Conservation (phyloP, 2,329 filamentous ascomycete genomes). For the Penicillium sp. region DNA sequence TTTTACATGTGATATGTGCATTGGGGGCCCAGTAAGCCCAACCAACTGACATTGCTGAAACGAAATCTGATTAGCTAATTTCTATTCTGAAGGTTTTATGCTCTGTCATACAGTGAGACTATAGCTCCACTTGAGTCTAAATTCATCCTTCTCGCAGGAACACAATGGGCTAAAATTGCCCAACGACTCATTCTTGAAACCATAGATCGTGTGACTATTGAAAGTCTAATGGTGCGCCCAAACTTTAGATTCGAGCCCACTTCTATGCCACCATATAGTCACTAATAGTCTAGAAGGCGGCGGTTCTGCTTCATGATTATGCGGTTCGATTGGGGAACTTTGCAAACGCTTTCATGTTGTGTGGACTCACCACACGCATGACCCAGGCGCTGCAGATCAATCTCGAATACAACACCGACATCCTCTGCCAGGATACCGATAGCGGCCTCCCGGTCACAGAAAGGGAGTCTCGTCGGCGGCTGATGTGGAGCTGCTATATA, state of each 20-base stretch:
- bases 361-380: conserved; percentile 31
- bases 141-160: conserved; percentile 15
- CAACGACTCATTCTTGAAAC: conserved; percentile 22
- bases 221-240: conserved; percentile 24
- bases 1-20: conserved; percentile 23
- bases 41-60: not conserved
- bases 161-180: conserved; percentile 18
- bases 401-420: conserved; percentile 32
- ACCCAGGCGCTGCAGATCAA: conserved; percentile 34
- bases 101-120: conserved; percentile 18
- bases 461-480: conserved; percentile 30
- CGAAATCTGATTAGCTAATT: not conserved
- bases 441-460: conserved; percentile 17
- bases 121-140: conserved; percentile 10
- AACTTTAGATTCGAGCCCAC: too few species aligned
- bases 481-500: conserved; percentile 35
- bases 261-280: not conserved
- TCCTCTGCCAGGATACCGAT: conserved; percentile 24
- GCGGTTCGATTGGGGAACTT: conserved; percentile 32
- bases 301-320: conserved; percentile 32
- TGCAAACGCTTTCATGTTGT: conserved; percentile 34
- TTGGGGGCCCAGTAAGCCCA: conserved; percentile 20
- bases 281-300: conserved; percentile 11
- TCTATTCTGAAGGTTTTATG: conserved; percentile 12
- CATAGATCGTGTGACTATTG: conserved; percentile 17